These are phyloP conservation scores for Penicillium psychrofluorescens DNA, from an alignment of 495 filamentous ascomycete genomes.

Conservation along the genomic window DNA sequence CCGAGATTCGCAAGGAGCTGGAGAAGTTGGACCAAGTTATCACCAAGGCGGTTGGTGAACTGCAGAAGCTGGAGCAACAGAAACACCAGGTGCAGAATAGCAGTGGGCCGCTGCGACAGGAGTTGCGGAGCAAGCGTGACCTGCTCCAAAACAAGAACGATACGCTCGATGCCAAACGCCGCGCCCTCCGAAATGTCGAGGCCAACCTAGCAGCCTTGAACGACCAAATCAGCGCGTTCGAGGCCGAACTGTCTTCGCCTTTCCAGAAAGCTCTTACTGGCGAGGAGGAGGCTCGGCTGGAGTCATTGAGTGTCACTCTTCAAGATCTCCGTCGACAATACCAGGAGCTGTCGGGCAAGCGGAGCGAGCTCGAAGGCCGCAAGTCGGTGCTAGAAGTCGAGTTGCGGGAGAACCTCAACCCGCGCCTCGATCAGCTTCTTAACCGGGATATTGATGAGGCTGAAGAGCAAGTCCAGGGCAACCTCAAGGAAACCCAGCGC, in stretches of 20 bases:
- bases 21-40: constrained; percentile 79
- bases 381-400: constrained; percentile 80
- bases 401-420: constrained; percentile 74
- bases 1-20: constrained; percentile 56
- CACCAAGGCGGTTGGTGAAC: constrained; percentile 68
- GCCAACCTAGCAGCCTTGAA: constrained; percentile 65
- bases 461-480: constrained; percentile 51
- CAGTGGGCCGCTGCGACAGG: constrained; percentile 69
- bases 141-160: constrained; percentile 68
- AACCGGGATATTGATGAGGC: constrained; percentile 66
- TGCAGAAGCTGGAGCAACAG: constrained; percentile 77
- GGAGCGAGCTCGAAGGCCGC: constrained; percentile 70
- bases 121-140: constrained; percentile 61
- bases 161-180: constrained; percentile 64
- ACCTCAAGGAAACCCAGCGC: constrained; percentile 69
- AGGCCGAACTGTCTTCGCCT: constrained; percentile 71
- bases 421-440: constrained; percentile 80
- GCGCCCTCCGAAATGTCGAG: constrained; percentile 66
- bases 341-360: constrained; percentile 62
- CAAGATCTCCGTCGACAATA: constrained; percentile 68
- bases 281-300: constrained; percentile 75
- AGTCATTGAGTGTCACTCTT: constrained; percentile 57
- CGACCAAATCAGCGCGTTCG: constrained; percentile 64
- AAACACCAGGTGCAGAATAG: constrained; percentile 71
- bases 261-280: constrained; percentile 87